Evolutionary conservation across 169 alveolate species (phyloP), one percentile per base, ranked within the genome.

Genomic region (Fabrea salina): DNA sequence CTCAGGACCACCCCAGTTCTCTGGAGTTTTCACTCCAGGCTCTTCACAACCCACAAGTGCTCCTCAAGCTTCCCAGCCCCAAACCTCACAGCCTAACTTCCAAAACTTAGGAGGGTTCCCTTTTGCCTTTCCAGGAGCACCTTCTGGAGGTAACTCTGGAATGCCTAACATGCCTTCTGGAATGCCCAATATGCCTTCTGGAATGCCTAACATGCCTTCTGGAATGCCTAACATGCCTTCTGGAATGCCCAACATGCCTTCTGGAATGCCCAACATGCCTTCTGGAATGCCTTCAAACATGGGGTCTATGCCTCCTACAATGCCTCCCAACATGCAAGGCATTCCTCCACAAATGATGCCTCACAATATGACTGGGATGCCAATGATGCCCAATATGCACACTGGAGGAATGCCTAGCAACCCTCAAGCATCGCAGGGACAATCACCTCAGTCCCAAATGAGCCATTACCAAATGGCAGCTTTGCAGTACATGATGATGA

Each of bases 381-480:
- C 56, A 40, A 44, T 47, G 3, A 27, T 6, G 59, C 50, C 76
- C 8, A 37, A 37, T 61, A 25, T 61, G 43, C 67, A 27, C 16
- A 56, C 11, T n/a, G 74, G 22, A 61, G 49, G 49, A 1, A 61
- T 61, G 74, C 74, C 74, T 37, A 51, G 74, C 66, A 54, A 8
- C 22, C 33, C 66, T 19, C 13, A 54, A 7, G 6, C 11, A 8
- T n/a, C 8, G 25, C 8, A 11, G 25, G 25, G 25, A 54, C 11
- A 54, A 8, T 11, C 66, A n/a, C 8, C 8, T 54, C 66, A 54
- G 25, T 51, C 74, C 2, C n/a, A 56, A 27, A 61, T 61, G 50
- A 61, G 39, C 66, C 66, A 19, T 8, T 54, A 54, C 25, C 66
- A 54, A n/a, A 7, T 11, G 6, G 25, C 25, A 22, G 66, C 66